These are phyloP conservation scores for Pseudotulostoma volvatum DNA, from an alignment of 495 filamentous ascomycete species.

Conservation along the genomic window DNA sequence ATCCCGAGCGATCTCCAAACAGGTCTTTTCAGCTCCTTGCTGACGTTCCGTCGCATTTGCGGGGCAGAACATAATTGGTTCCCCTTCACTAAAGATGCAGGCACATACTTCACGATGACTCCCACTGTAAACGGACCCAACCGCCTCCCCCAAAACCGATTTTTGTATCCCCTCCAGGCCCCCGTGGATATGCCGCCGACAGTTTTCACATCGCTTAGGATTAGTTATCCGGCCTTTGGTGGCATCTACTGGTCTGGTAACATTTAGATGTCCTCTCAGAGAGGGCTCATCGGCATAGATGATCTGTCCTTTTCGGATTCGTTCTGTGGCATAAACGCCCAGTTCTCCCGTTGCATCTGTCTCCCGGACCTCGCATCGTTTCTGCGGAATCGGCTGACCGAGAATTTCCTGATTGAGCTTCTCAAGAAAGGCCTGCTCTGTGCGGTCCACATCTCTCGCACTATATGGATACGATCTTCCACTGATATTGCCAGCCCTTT, in stretches of 20 bases:
- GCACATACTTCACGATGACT: constrained; percentile 2
- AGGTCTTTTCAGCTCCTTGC: constrained; percentile 3
- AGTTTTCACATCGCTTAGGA: constrained; percentile 14
- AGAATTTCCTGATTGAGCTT: constrained; percentile 8
- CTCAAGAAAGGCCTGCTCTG: constrained; percentile 3
- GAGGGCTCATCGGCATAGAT: constrained; percentile 16
- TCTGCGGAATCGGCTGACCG: constrained; percentile 2
- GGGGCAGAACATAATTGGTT: constrained; percentile 7
- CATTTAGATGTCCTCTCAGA: constrained; percentile 14
- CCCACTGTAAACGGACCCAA: not conserved
- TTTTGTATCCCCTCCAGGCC: not conserved
- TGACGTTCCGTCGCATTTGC: not conserved
- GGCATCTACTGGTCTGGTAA: constrained; percentile 1
- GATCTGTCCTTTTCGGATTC: constrained; percentile 8
- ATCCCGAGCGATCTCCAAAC: constrained; percentile 11
- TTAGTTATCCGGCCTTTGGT: not conserved
- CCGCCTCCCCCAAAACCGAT: not conserved
- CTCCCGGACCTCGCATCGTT: constrained; percentile 2
- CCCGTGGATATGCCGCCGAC: constrained; percentile 2
- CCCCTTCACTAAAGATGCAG: not conserved
- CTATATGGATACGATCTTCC: constrained; percentile 15
- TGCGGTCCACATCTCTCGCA: constrained; percentile 9
- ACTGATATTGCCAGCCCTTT: constrained; percentile 6
- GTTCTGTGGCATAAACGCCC: constrained; percentile 11
- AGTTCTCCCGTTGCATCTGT: constrained; percentile 2